Evolutionary conservation across 23 red algal genomes (phyloP), one percentile per base, ranked within the genome.

Genomic region (Gracilaria caudata): DNA sequence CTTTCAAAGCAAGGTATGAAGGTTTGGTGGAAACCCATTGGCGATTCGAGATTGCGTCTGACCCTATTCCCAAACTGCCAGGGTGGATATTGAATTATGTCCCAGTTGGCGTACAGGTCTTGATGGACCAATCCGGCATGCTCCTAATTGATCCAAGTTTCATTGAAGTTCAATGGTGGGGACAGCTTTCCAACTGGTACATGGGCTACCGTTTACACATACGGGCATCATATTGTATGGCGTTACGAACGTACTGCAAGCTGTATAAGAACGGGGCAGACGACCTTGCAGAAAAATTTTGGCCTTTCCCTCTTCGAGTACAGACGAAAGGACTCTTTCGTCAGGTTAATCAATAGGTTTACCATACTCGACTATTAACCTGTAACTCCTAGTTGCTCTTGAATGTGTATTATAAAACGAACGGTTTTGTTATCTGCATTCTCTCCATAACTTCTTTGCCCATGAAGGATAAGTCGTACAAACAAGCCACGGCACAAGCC

Each of bases 121-220:
- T 98, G 51, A 79, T 98, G 34, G 88, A 94, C 76, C 74, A 83
- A 33, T 80, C 84, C 35, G 92, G 92, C 19, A 63, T 79, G 46
- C 84, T 98, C 6, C 30, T 93, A 33, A 86, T 98, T 33, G 95
- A 98, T 79, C 95, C 95, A 74, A 89, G 82, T 51, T 82, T 94
- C 54, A 83, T 98, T 23, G 95, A 98, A 68, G 76, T 89, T 20
- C 54, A 73, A 45, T 96, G 88, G 88, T 93, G 90, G 90, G 90
- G 81, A 14, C 82, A 61, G 41, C 41, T 79, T 41, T 55, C 68
- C 23, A 87, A 82, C 68, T 73, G 56, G 55, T 72, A 82, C 51
- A 64, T 73, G 24, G 82, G 75, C n/a, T 82, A 88, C 45, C 73
- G 75, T 37, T 63, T 88, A 37, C 92, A 94, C 65, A 73, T 82